phyloP scores from a whole-genome alignment of 2,329 filamentous ascomycete species.

The Penicillium italicum region DNA sequence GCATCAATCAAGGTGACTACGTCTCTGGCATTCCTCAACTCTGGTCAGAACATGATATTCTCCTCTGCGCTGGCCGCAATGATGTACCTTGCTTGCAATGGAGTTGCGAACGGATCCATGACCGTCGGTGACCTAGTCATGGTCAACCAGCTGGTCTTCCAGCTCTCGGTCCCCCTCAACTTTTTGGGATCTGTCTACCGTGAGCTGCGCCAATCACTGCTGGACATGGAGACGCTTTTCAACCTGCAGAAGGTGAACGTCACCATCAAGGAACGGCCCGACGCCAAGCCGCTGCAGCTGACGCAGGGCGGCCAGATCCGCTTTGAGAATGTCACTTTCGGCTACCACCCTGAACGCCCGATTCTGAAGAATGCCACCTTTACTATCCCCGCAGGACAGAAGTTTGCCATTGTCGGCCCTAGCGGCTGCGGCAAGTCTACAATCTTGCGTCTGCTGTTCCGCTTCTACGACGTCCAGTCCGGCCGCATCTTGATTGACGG shows the following conservation, averaged over 20 bases:
- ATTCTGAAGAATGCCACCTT: slow-evolving; percentile 82
- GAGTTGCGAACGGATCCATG: slow-evolving; percentile 73
- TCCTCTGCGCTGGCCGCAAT: slow-evolving; percentile 88
- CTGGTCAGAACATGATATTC: slow-evolving; percentile 95
- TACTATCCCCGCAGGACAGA: slow-evolving; percentile 91
- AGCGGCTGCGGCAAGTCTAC: slow-evolving; percentile 97
- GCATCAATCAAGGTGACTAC: slow-evolving; percentile 97
- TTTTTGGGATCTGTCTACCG: slow-evolving; percentile 98
- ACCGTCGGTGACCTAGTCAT: slow-evolving; percentile 96
- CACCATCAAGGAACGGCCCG: slow-evolving; percentile 70
- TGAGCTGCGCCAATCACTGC: slow-evolving; percentile 85
- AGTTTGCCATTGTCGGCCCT: slow-evolving; percentile 91
- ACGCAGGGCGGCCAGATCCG: slow-evolving; percentile 79
- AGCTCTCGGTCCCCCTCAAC: slow-evolving; percentile 93
- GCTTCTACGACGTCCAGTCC: slow-evolving; percentile 83
- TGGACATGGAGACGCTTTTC: slow-evolving; percentile 99
- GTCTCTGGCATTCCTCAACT: slow-evolving; percentile 87
- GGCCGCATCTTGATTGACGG: slow-evolving; percentile 88
- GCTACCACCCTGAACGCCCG: slow-evolving; percentile 79
- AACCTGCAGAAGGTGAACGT: slow-evolving; percentile 96
- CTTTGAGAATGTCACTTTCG: slow-evolving; percentile 94
- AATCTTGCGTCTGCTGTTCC: slow-evolving; percentile 82
- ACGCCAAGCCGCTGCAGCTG: slow-evolving; percentile 70
- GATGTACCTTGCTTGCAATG: slow-evolving; percentile 96
- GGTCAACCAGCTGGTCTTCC: slow-evolving; percentile 98